Evolutionary conservation across 2,329 filamentous ascomycete species (phyloP).

Genomic region (Mollisiaceae sp.): DNA sequence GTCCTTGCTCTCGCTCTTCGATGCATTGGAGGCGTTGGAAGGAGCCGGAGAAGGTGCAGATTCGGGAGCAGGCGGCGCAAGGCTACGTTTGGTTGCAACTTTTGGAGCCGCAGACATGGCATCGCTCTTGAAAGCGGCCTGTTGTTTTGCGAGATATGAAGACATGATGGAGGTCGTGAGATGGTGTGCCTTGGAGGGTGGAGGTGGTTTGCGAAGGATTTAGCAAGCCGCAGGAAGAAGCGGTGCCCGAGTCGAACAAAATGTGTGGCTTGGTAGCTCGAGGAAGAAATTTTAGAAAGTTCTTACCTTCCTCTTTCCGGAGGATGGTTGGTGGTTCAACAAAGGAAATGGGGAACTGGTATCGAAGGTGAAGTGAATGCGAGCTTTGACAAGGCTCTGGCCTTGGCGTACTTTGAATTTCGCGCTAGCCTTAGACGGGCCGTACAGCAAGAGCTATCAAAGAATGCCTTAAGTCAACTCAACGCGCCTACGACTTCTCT

Average conservation of each 20-base stretch:
- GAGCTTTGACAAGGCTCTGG: slow-evolving; percentile 7
- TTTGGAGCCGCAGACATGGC: slow-evolving; percentile 69
- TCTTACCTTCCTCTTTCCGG: slow-evolving; percentile 2
- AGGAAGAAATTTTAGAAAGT: neutral
- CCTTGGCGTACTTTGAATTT: slow-evolving; percentile 1
- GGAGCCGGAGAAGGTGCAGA: slow-evolving; percentile 68
- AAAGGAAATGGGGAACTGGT: slow-evolving; percentile 19
- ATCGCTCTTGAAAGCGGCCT: slow-evolving; percentile 64
- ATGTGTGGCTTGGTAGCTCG: neutral
- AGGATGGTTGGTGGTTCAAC: slow-evolving; percentile 11
- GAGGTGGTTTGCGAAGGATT: slow-evolving; percentile 1
- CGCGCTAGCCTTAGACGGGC: slow-evolving; percentile 1
- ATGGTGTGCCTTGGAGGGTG: neutral
- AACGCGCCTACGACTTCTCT: neutral
- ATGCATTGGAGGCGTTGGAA: slow-evolving; percentile 58
- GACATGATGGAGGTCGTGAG: slow-evolving; percentile 54
- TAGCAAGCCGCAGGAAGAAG: neutral
- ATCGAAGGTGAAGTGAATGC: slow-evolving; percentile 2
- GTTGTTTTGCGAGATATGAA: slow-evolving; percentile 67
- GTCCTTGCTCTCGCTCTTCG: slow-evolving; percentile 62
- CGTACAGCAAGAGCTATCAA: slow-evolving; percentile 9
- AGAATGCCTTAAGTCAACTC: slow-evolving; percentile 8
- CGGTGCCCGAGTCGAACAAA: neutral
- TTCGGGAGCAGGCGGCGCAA: slow-evolving; percentile 53
- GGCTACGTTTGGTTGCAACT: slow-evolving; percentile 57